Evolutionary conservation across 352 stramenopile species (phyloP).

Genomic region (Globisporangium mamillatum): DNA sequence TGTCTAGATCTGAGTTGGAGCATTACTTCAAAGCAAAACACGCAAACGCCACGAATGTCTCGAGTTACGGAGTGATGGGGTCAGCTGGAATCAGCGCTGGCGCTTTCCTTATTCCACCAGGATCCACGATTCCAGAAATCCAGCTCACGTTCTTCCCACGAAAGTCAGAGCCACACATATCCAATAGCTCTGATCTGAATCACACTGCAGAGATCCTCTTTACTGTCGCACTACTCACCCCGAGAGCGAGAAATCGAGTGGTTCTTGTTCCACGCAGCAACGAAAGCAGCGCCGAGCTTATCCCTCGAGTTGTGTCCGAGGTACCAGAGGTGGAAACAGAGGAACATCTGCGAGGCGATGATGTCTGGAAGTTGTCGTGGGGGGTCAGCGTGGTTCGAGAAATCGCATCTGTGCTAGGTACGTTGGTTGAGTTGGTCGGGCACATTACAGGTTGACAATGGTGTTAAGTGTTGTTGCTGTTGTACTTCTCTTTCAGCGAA

Average conservation of each 20-base stretch:
- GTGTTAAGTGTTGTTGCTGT: not conserved
- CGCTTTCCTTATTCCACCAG: constrained; percentile 72
- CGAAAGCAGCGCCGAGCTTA: constrained; percentile 37
- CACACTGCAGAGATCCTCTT: constrained; percentile 62
- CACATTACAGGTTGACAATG: not conserved
- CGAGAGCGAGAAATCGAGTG: constrained; percentile 46
- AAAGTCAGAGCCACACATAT: constrained; percentile 76
- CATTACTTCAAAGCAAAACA: constrained; percentile 46
- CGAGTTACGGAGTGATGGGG: constrained; percentile 55
- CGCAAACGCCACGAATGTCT: constrained; percentile 21
- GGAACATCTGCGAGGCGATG: constrained; percentile 47
- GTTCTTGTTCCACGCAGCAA: constrained; percentile 32
- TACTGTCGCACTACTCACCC: constrained; percentile 78
- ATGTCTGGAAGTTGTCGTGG: constrained; percentile 67
- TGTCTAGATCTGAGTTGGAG: constrained; percentile 35
- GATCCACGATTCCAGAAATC: constrained; percentile 70
- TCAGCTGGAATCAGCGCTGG: constrained; percentile 69
- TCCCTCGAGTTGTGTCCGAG: constrained; percentile 46
- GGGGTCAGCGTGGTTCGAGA: constrained; percentile 57
- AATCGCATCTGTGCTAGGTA: constrained; percentile 46
- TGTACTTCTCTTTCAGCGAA: constrained; percentile 24
- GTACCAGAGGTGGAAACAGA: constrained; percentile 39
- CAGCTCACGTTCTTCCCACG: constrained; percentile 89
- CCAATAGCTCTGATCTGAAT: constrained; percentile 40
- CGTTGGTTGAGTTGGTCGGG: constrained; percentile 3